Conservation (phyloP, 2,329 filamentous ascomycete genomes). For the Exutisphaerella laricina region DNA sequence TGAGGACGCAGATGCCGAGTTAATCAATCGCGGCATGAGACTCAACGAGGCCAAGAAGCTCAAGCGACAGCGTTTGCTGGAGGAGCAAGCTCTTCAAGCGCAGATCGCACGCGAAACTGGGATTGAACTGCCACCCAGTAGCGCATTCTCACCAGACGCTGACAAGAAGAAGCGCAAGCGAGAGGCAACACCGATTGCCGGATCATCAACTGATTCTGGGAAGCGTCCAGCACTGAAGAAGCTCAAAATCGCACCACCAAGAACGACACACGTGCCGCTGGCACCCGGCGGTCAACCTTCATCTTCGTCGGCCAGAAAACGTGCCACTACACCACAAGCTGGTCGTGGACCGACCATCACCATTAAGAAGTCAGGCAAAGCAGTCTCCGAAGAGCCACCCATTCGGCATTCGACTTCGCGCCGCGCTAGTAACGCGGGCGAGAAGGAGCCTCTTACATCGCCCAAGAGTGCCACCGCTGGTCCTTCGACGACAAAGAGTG, state of each 20-base stretch:
- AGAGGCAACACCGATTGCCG: conserved; percentile 7
- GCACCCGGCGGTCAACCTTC: conserved; percentile 39
- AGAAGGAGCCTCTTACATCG: conserved; percentile 15
- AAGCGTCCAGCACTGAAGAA: conserved; percentile 30
- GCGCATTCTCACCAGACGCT: conserved; percentile 16
- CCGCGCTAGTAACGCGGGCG: conserved; percentile 39
- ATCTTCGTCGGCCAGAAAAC: conserved; percentile 21
- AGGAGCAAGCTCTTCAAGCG: conserved; percentile 39
- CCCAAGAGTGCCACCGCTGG: conserved; percentile 15
- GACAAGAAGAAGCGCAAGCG: conserved; percentile 50
- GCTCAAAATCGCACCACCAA: conserved; percentile 28
- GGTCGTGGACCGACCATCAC: conserved; percentile 34
- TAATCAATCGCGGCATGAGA: conserved; percentile 69
- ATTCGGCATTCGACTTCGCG: conserved; percentile 39
- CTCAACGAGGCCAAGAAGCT: conserved; percentile 72
- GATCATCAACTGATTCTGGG: conserved; percentile 13
- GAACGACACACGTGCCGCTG: conserved; percentile 36
- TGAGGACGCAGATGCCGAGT: conserved; percentile 53
- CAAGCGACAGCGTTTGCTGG: conserved; percentile 57
- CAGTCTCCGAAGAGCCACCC: conserved; percentile 46
- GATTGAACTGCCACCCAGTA: conserved; percentile 15
- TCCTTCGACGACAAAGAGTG: conserved; percentile 18
- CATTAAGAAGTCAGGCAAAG: conserved; percentile 40
- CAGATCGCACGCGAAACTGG: conserved; percentile 32
- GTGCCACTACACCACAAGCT: conserved; percentile 28